Evolutionary conservation across 2,329 filamentous ascomycete species (phyloP).

Genomic region (Fusarium brevicatenulatum): DNA sequence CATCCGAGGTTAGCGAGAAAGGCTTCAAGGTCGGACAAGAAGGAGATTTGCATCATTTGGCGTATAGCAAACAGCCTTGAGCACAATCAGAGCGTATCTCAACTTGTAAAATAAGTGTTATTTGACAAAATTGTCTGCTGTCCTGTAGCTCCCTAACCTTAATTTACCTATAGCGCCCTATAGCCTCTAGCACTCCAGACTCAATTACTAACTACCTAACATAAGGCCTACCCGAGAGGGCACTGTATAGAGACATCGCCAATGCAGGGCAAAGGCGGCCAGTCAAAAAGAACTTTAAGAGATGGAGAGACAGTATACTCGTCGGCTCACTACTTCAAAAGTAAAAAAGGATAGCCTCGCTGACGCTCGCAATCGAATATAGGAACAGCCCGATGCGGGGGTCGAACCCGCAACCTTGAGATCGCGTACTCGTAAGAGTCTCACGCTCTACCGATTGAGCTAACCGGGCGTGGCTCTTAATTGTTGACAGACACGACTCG

Average conservation of each 20-base stretch:
- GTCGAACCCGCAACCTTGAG: constrained; percentile 68
- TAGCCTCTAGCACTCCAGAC: not conserved
- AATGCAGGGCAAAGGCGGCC: not conserved
- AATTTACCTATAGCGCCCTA: too few species aligned
- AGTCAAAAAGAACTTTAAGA: not conserved
- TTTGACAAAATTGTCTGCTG: too few species aligned
- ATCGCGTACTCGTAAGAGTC: constrained; percentile 65
- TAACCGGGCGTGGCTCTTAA: constrained; percentile 48
- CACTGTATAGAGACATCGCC: too few species aligned
- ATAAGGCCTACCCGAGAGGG: too few species aligned
- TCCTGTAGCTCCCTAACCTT: too few species aligned
- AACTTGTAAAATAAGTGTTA: too few species aligned
- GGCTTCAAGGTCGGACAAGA: constrained; percentile 20
- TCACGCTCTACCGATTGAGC: constrained; percentile 68
- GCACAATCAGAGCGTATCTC: not conserved
- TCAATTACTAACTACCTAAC: too few species aligned
- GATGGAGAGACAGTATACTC: not conserved
- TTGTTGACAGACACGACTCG: accelerated
- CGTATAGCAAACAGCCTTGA: constrained; percentile 10
- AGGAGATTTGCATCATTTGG: constrained; percentile 7
- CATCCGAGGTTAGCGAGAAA: not conserved
- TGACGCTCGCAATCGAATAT: constrained; percentile 36
- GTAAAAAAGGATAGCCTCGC: not conserved
- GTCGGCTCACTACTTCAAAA: accelerated
- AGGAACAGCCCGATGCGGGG: constrained; percentile 56